Base-by-base conservation (phyloP, 140 eudicot genomes). In the Oenanthe javanica region DNA sequence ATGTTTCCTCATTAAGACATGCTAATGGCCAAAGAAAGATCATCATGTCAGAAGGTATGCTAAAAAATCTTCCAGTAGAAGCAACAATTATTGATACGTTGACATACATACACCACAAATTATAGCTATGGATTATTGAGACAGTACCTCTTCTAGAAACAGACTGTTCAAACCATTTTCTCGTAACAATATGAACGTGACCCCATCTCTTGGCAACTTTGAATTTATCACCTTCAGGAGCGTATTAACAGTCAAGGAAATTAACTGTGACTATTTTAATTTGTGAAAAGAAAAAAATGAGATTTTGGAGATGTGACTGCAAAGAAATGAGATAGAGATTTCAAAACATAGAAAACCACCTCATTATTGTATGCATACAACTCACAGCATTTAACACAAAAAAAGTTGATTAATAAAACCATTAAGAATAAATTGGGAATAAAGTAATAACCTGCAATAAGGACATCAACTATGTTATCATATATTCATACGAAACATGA, bases 181-280 rank as follows among this genome's bases (percentile, higher is more conserved):
- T 89, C 13, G 85, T 85, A 73, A 95, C 91, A 79, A 91, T 87
- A 79, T 75, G 75, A 82, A 91, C 86, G 85, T 84, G 86, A 64
- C 99, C 97, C 99, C 99, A 95, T 85, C 77, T 87, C 85, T 81
- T 86, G 43, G 99, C 97, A 91, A 92, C 97, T 87, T 85, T 92
- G 85, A 83, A 95, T 82, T 95, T 95, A 87, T 95, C 99, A 88
- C 99, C 96, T 92, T 92, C 96, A 82, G 99, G 93, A 82, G 89
- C 89, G 84, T 95, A 87, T 52, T 85, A 50, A 80, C 54, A 72
- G 90, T 90, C 86, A 92, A 92, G 93, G 93, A 86, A 25, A 75
- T 64, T 81, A 36, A 71, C 10, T 43, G 43, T 77, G 81, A 15
- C 78, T 8, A 45, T 70, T 78, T 79, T 25, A 64, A 48, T 81